These are phyloP conservation scores for Narthecium ossifragum DNA, from an alignment of 106 monocot species.

Conservation along the genomic window DNA sequence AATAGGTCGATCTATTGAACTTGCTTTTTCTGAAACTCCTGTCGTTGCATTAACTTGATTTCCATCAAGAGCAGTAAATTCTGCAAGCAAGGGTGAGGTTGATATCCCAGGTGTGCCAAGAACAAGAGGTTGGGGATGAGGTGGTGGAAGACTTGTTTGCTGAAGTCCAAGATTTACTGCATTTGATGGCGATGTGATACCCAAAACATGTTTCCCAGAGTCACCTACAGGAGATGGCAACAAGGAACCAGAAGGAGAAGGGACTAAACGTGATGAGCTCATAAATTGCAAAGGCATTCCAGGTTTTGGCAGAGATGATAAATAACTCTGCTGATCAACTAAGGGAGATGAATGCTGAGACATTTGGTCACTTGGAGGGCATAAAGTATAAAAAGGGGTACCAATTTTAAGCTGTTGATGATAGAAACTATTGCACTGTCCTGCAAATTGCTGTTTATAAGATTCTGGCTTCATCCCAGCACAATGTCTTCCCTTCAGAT, in stretches of 20 bases:
- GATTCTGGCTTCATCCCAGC: slow-evolving; percentile 54
- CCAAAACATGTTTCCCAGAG: slow-evolving; percentile 49
- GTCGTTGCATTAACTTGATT: slow-evolving; percentile 35
- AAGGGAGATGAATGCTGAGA: slow-evolving; percentile 95
- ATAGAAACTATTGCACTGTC: slow-evolving; percentile 48
- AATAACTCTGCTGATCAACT: slow-evolving; percentile 60
- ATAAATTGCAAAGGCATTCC: slow-evolving; percentile 65
- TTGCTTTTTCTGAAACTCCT: slow-evolving; percentile 26
- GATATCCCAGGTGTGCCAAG: slow-evolving; percentile 85
- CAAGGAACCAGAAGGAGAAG: slow-evolving; percentile 73
- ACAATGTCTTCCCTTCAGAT: slow-evolving; percentile 58
- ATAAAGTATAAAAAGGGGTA: slow-evolving; percentile 63
- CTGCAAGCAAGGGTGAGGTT: slow-evolving; percentile 85
- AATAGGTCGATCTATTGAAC: slow-evolving; percentile 48
- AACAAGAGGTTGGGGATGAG: slow-evolving; percentile 47
- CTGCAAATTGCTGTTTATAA: slow-evolving; percentile 46
- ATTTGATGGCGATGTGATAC: slow-evolving; percentile 35
- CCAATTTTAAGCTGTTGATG: slow-evolving; percentile 59
- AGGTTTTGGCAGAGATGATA: slow-evolving; percentile 58
- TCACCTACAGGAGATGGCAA: slow-evolving; percentile 62
- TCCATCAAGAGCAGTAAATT: slow-evolving; percentile 45
- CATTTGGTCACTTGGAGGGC: slow-evolving; percentile 83
- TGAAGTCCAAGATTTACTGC: slow-evolving; percentile 26
- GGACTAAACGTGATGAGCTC: slow-evolving; percentile 50
- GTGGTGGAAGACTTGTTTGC: slow-evolving; percentile 18